These are phyloP conservation scores for Paxillus rubicundulus DNA, from an alignment of 768 basidiomycete genomes.

Conservation along the genomic window DNA sequence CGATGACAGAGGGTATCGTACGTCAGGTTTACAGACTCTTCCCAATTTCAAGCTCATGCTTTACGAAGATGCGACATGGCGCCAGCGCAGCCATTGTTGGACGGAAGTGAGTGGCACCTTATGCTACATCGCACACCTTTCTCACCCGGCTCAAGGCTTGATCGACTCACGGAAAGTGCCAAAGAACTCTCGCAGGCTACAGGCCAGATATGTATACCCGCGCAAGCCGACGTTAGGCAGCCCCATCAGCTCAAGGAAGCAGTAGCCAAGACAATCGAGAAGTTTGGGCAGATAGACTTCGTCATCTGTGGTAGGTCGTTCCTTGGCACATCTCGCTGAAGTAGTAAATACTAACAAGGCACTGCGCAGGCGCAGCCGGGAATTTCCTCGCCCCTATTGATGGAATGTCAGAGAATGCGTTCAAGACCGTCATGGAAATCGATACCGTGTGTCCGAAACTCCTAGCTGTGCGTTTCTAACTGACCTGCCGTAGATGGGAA, in stretches of 20 bases:
- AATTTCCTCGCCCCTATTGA: slow-evolving; percentile 92
- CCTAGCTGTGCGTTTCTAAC: background rate
- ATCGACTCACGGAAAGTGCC: slow-evolving; percentile 68
- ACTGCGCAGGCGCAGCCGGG: slow-evolving; percentile 77
- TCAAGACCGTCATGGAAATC: slow-evolving; percentile 90
- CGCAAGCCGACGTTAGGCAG: slow-evolving; percentile 81
- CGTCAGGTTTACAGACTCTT: slow-evolving; percentile 19
- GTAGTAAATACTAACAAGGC: background rate
- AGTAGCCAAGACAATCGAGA: slow-evolving; percentile 67
- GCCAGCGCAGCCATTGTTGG: slow-evolving; percentile 81
- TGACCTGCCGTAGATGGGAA: slow-evolving; percentile 62
- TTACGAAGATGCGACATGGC: slow-evolving; percentile 73
- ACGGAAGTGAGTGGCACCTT: slow-evolving; percentile 60
- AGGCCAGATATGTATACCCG: slow-evolving; percentile 66
- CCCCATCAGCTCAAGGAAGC: slow-evolving; percentile 71
- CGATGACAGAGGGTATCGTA: slow-evolving; percentile 83
- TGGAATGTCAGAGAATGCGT: slow-evolving; percentile 83
- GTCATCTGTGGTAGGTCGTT: slow-evolving; percentile 78
- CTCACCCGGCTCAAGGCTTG: slow-evolving; percentile 45
- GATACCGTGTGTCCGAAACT: slow-evolving; percentile 62
- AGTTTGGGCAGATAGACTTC: slow-evolving; percentile 88
- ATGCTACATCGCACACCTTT: background rate
- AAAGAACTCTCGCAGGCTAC: slow-evolving; percentile 68
- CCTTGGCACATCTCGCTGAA: background rate
- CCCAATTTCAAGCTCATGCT: slow-evolving; percentile 7